Base-by-base conservation (phyloP, 2,329 filamentous ascomycete genomes). In the Colletotrichum chlorophyti region DNA sequence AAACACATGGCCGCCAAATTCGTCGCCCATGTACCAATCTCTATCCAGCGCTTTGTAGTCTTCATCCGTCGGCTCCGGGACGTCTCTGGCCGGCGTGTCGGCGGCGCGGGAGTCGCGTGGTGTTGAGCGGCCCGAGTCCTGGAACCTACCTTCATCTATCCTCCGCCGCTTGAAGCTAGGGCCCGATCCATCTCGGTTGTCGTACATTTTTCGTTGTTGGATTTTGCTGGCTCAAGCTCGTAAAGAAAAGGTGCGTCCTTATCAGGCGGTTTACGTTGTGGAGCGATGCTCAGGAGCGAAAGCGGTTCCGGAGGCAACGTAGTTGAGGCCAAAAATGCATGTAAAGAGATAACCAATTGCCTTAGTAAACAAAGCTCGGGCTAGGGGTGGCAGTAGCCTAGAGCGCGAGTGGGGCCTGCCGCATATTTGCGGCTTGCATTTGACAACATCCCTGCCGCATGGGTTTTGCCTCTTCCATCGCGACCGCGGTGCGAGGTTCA, bases 21-120 rank as follows among this genome's bases (percentile, higher is more conserved):
- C 93, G 68, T 96, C 93, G 43, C 91, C 91, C 19, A 86, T 88
- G 68, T 97, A 97, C 93, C 93, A 97, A 73, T 97, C 93, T 61
- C 93, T 86, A 70, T 97, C 93, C 52, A 97, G 79, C 9, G 88
- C 91, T 62, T 84, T 84, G 15, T 86, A 84, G 63, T 96, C 91
- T 61, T 91, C 85, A 34, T 89, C 83, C 29, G 83, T 80, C 12
- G 85, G 81, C 66, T 90, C 87, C 0, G 85, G 82, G 3, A 81
- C 83, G 42, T 90, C 85, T 85, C 66, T 32, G 58, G 54, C 12
- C 67, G 69, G 38, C 61, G 64, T 40, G 69, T 71, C 50, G n/a
- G 61, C 47, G n/a, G 53, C 35, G 24, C 48, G 46, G 87, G 76
- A 21, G 70, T 68, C 64, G 59, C 79, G 80, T 1, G 79, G 80